Percentiles rank a stretch among this genome's conserved stretches.
Conservation (phyloP, 2,329 filamentous ascomycete species). For the Dothidotthia symphoricarpi region DNA sequence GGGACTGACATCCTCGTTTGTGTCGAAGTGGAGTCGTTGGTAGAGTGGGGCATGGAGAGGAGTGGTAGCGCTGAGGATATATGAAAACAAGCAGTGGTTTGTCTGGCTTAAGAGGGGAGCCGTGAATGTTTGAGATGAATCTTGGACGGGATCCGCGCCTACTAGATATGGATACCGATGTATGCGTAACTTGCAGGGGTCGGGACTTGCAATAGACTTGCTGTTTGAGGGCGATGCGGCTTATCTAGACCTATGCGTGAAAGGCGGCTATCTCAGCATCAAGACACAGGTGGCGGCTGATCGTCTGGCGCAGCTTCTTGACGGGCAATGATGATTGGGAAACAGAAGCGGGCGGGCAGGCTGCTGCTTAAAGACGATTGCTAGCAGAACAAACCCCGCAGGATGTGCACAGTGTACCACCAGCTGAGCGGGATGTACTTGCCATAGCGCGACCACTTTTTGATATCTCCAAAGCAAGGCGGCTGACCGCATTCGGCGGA, state of each 20-base stretch:
- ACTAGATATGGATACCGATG: conserved; percentile 29
- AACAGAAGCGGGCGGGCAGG: conserved; percentile 1
- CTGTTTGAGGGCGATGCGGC: too few species aligned
- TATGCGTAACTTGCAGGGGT: conserved; percentile 19
- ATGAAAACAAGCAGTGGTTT: conserved; percentile 11
- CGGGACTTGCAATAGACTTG: background rate
- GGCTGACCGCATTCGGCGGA: conserved; percentile 4
- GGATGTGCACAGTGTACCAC: conserved; percentile 6
- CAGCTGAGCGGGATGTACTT: conserved; percentile 2
- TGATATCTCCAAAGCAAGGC: conserved; percentile 10
- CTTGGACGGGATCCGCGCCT: conserved; percentile 19
- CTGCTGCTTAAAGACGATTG: conserved; percentile 6
- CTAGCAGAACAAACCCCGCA: conserved; percentile 2
- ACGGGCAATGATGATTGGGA: background rate
- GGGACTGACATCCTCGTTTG: conserved; percentile 38
- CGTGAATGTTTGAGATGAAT: conserved; percentile 23
- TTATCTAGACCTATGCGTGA: too few species aligned
- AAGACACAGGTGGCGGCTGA: too few species aligned
- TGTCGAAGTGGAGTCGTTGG: conserved; percentile 32
- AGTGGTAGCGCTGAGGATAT: conserved; percentile 11
- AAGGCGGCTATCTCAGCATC: too few species aligned
- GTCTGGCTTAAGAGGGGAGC: conserved; percentile 25
- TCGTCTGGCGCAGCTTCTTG: too few species aligned
- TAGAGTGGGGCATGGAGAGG: conserved; percentile 39
- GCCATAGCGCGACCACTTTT: conserved; percentile 10